Conservation (phyloP, 1,284 basidiomycete genomes). For the Boletus nobilissimus region DNA sequence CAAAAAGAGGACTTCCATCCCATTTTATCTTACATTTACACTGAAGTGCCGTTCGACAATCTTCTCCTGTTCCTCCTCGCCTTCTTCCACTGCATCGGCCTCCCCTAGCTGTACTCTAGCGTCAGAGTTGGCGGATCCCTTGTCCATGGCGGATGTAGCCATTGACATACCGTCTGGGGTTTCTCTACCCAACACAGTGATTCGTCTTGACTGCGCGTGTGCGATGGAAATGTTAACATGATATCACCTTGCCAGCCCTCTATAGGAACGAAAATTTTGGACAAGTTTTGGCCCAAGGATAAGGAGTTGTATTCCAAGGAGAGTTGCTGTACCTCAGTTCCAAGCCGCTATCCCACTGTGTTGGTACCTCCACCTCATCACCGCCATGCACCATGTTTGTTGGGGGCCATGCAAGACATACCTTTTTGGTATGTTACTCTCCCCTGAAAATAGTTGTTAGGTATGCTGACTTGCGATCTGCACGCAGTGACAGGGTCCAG, state of each 20-base stretch:
- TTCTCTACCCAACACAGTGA: slow-evolving; percentile 24
- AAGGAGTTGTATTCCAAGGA: slow-evolving; percentile 37
- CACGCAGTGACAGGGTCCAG: not conserved
- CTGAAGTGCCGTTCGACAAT: slow-evolving; percentile 44
- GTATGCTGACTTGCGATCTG: slow-evolving; percentile 12
- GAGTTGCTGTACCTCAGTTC: slow-evolving; percentile 19
- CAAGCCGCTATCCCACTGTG: slow-evolving; percentile 29
- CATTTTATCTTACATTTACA: slow-evolving; percentile 31
- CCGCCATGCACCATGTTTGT: slow-evolving; percentile 35
- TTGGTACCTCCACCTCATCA: slow-evolving; percentile 47
- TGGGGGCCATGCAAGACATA: slow-evolving; percentile 26
- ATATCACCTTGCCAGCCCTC: slow-evolving; percentile 32
- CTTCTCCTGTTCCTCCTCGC: slow-evolving; percentile 39
- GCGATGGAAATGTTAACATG: slow-evolving; percentile 23
- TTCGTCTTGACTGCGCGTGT: slow-evolving; percentile 21
- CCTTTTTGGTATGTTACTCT: slow-evolving; percentile 32
- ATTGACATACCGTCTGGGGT: slow-evolving; percentile 8
- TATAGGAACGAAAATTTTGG: slow-evolving; percentile 45
- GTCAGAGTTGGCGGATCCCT: slow-evolving; percentile 37
- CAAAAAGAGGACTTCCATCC: slow-evolving; percentile 43
- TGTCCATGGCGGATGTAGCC: slow-evolving; percentile 21
- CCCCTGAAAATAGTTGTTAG: not conserved
- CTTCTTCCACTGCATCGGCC: slow-evolving; percentile 22
- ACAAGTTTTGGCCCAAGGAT: slow-evolving; percentile 48
- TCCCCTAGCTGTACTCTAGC: slow-evolving; percentile 30